phyloP scores from a whole-genome alignment of 2,329 filamentous ascomycete species.

The Trichoderma atroviride region DNA sequence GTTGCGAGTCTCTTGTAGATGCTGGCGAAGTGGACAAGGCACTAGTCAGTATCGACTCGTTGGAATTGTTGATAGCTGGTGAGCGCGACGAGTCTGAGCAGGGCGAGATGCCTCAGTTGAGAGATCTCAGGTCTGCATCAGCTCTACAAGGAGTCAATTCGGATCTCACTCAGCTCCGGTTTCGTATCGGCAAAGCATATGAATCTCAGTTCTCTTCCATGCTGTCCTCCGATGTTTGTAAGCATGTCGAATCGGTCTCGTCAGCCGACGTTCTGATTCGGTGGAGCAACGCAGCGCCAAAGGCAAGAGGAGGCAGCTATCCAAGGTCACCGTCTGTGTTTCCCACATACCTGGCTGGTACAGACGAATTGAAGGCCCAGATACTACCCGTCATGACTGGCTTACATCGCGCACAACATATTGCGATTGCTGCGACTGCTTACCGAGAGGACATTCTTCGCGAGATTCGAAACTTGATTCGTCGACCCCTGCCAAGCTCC shows the following conservation, averaged over 20 bases:
- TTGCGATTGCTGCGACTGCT: slow-evolving; percentile 76
- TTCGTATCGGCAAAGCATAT: slow-evolving; percentile 83
- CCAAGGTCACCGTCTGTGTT: slow-evolving; percentile 67
- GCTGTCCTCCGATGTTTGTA: slow-evolving; percentile 75
- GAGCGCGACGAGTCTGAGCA: slow-evolving; percentile 52
- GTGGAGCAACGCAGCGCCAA: slow-evolving; percentile 78
- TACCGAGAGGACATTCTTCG: slow-evolving; percentile 83
- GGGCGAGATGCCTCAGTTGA: slow-evolving; percentile 45
- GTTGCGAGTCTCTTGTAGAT: slow-evolving; percentile 81
- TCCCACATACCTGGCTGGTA: slow-evolving; percentile 77
- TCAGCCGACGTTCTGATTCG: slow-evolving; percentile 74
- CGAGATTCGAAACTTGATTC: slow-evolving; percentile 84
- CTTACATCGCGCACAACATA: slow-evolving; percentile 78
- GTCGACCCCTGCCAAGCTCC: slow-evolving; percentile 84
- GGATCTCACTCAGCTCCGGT: slow-evolving; percentile 74
- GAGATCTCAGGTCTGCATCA: slow-evolving; percentile 74
- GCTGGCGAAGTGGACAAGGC: slow-evolving; percentile 81
- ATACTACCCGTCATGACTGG: slow-evolving; percentile 74
- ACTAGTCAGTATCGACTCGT: slow-evolving; percentile 71
- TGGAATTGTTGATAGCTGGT: slow-evolving; percentile 81
- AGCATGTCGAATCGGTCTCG: slow-evolving; percentile 76
- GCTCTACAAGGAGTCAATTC: slow-evolving; percentile 79
- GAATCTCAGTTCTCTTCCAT: slow-evolving; percentile 78
- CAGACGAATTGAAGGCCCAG: slow-evolving; percentile 68
- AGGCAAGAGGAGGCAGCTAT: slow-evolving; percentile 67